Evolutionary conservation across 1,284 basidiomycete species (phyloP), one percentile per base, ranked within the genome.

Genomic region (Fistulinella cinereoalba): DNA sequence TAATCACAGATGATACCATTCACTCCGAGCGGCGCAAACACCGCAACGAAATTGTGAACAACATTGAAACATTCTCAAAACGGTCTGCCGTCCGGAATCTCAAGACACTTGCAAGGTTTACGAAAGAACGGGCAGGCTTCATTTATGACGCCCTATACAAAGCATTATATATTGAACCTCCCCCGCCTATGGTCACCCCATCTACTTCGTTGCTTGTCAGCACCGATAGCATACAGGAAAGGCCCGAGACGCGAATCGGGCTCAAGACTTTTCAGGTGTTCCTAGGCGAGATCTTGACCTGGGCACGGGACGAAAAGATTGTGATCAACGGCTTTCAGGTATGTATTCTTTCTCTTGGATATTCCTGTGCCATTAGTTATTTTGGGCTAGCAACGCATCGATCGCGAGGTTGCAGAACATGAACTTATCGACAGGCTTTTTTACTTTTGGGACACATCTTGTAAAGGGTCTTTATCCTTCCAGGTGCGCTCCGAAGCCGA

Each of bases 1-100:
- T 94, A 53, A 96, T 99, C 65, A 96, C 92, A 0, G 95, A 98
- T 61, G 97, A 99, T 25, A 92, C 91, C 12, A 98, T 99, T 57
- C 79, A 84, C 16, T 79, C 80, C 16, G 96, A 99, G 68, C 84
- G 97, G 23, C 81, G 83, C 53, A 81, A 87, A 33, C 93, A 93
- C 72, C 81, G 96, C 41, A 81, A 85, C 38, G 95, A 97, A 63
- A 90, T 99, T 51, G 85, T 97, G 28, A 83, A 92, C 60, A 92
- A 85, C 61, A 95, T 99, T 56, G 97, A 99, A 71, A 83, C 83
- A 6, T 99, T 98, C 70, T 88, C 95, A 19, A 97, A 96, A 67
- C 86, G 97, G n/a, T 83, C 93, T 0, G 91, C 96, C 0, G 74
- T 99, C 36, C 81, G 97, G 44, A 98, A 96, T 61, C 77, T 99